Evolutionary conservation across 768 basidiomycete genomes (phyloP), one percentile per base, ranked within the genome.

Genomic region (Holtermannia corniformis): DNA sequence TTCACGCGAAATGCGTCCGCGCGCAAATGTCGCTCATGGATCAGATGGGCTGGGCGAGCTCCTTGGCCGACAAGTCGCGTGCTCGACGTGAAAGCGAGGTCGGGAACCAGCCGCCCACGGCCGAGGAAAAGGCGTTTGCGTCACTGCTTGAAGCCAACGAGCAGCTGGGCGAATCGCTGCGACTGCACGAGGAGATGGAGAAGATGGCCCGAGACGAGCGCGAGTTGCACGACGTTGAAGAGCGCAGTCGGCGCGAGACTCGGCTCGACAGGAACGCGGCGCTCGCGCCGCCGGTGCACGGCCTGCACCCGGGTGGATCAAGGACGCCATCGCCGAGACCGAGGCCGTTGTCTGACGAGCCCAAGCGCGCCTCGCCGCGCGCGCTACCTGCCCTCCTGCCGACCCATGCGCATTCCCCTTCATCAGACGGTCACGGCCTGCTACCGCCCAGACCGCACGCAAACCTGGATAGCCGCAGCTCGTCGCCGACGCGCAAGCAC

Each of bases 21-120:
- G 89, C 87, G 2, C 87, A 89, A 70, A 89, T 90, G 55, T 78
- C 91, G 11, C 81, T 93, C 23, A 83, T 77, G 58, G 82, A 84
- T 11, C 90, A 92, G 72, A 90, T 95, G 61, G 82, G 85, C 5
- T 93, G 91, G 90, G 91, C 91, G 41, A 19, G 5, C 20, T 21
- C 47, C 27, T 25, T 32, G 58, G 51, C 67, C 54, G 47, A 62
- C 55, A 49, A 55, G 25, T 48, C 54, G 32, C 53, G 47, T 42
- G 54, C 73, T 53, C 74, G 76, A 42, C 56, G 62, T 47, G 32
- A 51, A 12, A 27, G 41, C 16, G 51, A 60, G 4, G n/a, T n/a
- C n/a, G n/a, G n/a, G n/a, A n/a, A n/a, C n/a, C n/a, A n/a, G n/a
- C 21, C 46, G 22, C 65, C 76, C 52, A 89, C 89, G 0, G 66